Base-by-base conservation (phyloP, 2,329 filamentous ascomycete species). In the Stagonosporopsis tanaceti region DNA sequence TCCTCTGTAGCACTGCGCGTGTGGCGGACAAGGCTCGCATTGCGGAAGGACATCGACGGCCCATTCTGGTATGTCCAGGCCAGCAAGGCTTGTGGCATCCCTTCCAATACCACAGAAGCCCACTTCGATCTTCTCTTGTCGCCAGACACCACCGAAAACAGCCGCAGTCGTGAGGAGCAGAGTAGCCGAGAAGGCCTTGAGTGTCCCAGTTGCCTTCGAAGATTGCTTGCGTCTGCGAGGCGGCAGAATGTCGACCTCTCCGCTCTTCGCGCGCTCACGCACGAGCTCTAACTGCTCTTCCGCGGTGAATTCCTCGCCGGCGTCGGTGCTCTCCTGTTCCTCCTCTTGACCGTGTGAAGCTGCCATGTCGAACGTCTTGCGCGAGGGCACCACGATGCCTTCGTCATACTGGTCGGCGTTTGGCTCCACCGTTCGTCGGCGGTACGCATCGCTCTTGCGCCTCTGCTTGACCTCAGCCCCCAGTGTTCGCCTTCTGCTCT, bases 61-160 rank as follows among this genome's bases (percentile, higher is more conserved):
- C 82, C 87, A 91, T 44, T 91, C 87, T 3, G 94, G 93, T 17
- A 97, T 81, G 24, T 85, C 82, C 12, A 89, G 81, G 28, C 87
- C 84, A 11, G 84, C 80, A 50, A 88, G 71, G 20, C 82, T 82
- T 63, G 81, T 84, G 6, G 83, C 85, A 45, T 86, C 81, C 24
- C 90, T 60, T 4, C 81, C 95, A 50, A 96, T 85, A 12, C 93
- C 93, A 73, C 95, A 99, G 73, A 96, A 99, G 32, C 96, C 95
- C 20, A 98, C 92, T 15, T 92, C 90, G n/a, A 97, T 81, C 82
- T 98, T 98, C 77, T 99, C 95, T 73, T 97, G 92, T 46, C 94
- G 85, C 80, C 93, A 99, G 85, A 93, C 95, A 8, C 86, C 86
- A 28, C 84, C 89, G 62, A 96, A 92, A 0, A 89, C 87, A 30